Conservation (phyloP, 2,329 filamentous ascomycete species). For the Cercospora sp. region DNA sequence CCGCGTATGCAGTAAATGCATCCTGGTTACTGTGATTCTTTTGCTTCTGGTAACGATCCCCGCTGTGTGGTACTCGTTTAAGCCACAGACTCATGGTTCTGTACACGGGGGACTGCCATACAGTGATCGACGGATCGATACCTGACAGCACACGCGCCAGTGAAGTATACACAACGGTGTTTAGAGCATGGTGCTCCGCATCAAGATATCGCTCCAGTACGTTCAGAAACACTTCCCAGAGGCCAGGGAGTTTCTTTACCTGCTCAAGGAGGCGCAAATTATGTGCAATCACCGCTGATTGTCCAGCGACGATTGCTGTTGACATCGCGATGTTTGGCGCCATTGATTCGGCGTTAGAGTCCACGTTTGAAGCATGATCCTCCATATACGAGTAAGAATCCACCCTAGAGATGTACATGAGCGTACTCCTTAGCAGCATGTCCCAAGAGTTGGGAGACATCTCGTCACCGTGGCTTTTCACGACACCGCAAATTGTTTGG, state of each 20-base stretch:
- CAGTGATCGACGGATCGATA: slow-evolving; percentile 23
- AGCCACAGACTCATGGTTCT: slow-evolving; percentile 38
- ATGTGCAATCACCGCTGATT: slow-evolving; percentile 70
- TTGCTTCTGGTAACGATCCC: slow-evolving; percentile 16
- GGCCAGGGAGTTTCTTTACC: slow-evolving; percentile 65
- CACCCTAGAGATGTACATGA: slow-evolving; percentile 69
- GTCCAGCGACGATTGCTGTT: slow-evolving; percentile 70
- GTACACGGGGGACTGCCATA: slow-evolving; percentile 35
- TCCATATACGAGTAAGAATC: slow-evolving; percentile 40
- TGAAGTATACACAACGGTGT: slow-evolving; percentile 45
- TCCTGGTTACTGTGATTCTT: slow-evolving; percentile 63
- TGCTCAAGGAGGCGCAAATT: slow-evolving; percentile 72
- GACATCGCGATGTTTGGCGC: slow-evolving; percentile 59
- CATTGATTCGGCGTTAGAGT: background rate
- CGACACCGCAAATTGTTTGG: slow-evolving; percentile 86
- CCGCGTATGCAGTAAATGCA: slow-evolving; percentile 81
- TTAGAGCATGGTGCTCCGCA: slow-evolving; percentile 44
- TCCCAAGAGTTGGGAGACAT: slow-evolving; percentile 79
- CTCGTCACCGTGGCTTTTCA: slow-evolving; percentile 85
- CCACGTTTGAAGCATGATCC: slow-evolving; percentile 7
- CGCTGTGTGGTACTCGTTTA: slow-evolving; percentile 31
- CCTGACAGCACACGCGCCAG: slow-evolving; percentile 45
- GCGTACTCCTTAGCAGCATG: slow-evolving; percentile 75
- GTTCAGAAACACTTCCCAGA: slow-evolving; percentile 73
- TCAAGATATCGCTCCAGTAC: slow-evolving; percentile 61